Evolutionary conservation across 2,329 filamentous ascomycete genomes (phyloP).

Genomic region (Paecilomyces formosus): DNA sequence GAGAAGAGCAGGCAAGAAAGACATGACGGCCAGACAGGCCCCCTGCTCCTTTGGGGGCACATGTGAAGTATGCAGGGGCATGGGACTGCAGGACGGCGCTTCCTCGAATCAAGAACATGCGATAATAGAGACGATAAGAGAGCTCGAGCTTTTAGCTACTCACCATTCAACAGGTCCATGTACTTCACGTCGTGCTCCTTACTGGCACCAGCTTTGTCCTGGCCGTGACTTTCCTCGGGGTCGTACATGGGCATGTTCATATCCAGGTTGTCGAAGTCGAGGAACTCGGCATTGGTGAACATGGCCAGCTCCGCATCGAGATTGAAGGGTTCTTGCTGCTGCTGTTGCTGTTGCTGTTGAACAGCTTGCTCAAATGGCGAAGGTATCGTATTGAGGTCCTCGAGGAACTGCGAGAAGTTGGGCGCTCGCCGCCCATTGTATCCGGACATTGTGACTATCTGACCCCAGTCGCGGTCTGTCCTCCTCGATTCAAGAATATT

Average conservation of each 20-base stretch:
- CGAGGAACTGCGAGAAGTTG: slow-evolving; percentile 85
- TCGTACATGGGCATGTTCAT: slow-evolving; percentile 21
- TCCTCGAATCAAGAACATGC: not conserved
- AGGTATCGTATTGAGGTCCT: slow-evolving; percentile 69
- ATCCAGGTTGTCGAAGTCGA: slow-evolving; percentile 58
- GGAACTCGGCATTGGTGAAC: slow-evolving; percentile 78
- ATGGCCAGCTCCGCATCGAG: slow-evolving; percentile 67
- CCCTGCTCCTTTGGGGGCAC: not conserved
- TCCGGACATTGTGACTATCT: slow-evolving; percentile 52
- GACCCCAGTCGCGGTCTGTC: not conserved
- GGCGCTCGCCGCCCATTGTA: slow-evolving; percentile 71
- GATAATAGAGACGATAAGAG: slow-evolving; percentile 4
- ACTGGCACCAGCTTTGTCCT: slow-evolving; percentile 12
- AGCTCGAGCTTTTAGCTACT: slow-evolving; percentile 12
- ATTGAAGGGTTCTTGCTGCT: slow-evolving; percentile 53
- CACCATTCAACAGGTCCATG: slow-evolving; percentile 35
- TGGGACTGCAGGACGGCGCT: not conserved
- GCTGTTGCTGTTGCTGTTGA: slow-evolving; percentile 50
- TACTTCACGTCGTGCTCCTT: slow-evolving; percentile 31
- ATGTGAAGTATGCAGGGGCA: not conserved
- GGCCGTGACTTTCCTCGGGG: slow-evolving; percentile 21
- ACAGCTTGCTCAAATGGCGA: slow-evolving; percentile 56
- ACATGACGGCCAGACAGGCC: not conserved
- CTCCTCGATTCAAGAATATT: not conserved
- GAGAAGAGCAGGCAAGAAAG: not conserved